Conservation (phyloP, 2,329 filamentous ascomycete genomes). For the Simplicillium aogashimaense region DNA sequence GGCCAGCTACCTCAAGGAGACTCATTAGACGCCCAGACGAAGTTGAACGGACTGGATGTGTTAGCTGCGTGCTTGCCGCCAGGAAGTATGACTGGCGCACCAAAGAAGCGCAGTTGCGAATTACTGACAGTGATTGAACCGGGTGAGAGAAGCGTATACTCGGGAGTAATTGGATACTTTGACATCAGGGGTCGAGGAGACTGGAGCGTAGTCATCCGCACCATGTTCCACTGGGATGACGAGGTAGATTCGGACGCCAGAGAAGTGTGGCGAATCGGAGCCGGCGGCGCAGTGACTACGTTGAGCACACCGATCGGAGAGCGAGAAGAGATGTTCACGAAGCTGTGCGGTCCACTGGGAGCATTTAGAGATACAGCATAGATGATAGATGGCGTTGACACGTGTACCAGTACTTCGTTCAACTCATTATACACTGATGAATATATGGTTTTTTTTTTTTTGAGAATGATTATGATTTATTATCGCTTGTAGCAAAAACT, state of each 20-base stretch:
- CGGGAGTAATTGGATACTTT: conserved; percentile 82
- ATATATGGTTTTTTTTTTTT: background rate
- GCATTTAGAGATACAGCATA: conserved; percentile 31
- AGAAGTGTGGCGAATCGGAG: conserved; percentile 74
- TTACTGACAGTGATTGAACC: conserved; percentile 62
- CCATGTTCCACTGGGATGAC: conserved; percentile 63
- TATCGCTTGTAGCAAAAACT: background rate
- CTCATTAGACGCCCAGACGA: conserved; percentile 1
- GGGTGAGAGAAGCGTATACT: conserved; percentile 65
- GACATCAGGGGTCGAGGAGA: conserved; percentile 78
- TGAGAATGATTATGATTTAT: background rate
- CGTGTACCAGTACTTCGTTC: no score
- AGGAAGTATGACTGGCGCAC: conserved; percentile 93
- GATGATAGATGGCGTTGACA: background rate
- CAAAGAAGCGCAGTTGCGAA: conserved; percentile 87
- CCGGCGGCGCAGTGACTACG: conserved; percentile 82
- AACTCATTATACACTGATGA: background rate
- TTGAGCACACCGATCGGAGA: conserved; percentile 73
- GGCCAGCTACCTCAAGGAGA: conserved; percentile 41
- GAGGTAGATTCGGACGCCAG: conserved; percentile 28
- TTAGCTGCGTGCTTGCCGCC: conserved; percentile 73
- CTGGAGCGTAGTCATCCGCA: conserved; percentile 86
- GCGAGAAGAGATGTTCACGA: conserved; percentile 83
- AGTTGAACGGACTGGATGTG: conserved; percentile 55
- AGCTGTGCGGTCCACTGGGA: conserved; percentile 50